Conservation (phyloP, 768 basidiomycete species). For the Cystofilobasidium capitatum region DNA sequence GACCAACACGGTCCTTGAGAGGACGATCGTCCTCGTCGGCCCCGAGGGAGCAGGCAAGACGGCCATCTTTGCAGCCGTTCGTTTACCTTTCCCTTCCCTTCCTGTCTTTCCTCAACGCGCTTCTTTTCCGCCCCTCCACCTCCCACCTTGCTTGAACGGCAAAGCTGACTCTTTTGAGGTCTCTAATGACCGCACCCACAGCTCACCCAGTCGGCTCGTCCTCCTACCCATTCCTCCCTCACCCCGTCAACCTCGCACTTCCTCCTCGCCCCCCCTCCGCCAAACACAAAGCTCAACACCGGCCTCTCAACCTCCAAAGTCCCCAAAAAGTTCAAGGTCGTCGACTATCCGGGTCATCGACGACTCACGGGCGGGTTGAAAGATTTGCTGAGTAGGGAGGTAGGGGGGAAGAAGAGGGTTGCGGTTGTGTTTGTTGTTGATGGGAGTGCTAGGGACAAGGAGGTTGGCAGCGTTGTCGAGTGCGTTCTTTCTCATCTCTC, state of each 20-base stretch:
- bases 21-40: slow-evolving; percentile 22
- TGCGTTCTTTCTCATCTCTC: background rate
- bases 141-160: background rate
- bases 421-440: slow-evolving; percentile 26
- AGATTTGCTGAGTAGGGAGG: slow-evolving; percentile 3
- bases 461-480: slow-evolving; percentile 20
- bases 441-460: slow-evolving; percentile 19
- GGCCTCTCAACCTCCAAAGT: background rate
- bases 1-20: background rate
- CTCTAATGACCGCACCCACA: background rate
- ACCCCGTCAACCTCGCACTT: slow-evolving; percentile 14
- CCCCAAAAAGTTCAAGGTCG: slow-evolving; percentile 9
- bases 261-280: slow-evolving; percentile 12
- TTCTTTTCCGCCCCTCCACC: background rate
- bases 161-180: background rate
- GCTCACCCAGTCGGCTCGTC: slow-evolving; percentile 13
- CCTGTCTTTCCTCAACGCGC: background rate
- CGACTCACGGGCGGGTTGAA: slow-evolving; percentile 8
- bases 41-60: slow-evolving; percentile 23
- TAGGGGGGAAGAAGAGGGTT: slow-evolving; percentile 7
- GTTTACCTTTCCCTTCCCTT: background rate
- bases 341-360: slow-evolving; percentile 24
- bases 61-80: slow-evolving; percentile 11
- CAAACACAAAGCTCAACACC: slow-evolving; percentile 3
- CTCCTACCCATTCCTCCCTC: slow-evolving; percentile 13